Evolutionary conservation across 2,329 filamentous ascomycete species (phyloP), one percentile per base, ranked within the genome.

Genomic region (Colletotrichum sp.): DNA sequence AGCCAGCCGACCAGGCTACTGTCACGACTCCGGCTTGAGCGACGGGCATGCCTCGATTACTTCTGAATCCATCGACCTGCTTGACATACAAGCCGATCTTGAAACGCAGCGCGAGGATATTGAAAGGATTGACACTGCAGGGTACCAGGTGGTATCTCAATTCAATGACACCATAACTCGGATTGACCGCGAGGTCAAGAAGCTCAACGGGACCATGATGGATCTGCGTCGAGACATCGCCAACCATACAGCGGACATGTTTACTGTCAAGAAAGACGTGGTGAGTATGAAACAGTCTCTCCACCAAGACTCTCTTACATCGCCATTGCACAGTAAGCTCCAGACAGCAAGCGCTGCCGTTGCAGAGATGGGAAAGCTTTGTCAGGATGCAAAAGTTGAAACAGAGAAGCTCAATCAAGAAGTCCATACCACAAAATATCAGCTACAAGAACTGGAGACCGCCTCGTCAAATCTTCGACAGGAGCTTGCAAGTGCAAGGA

Each of bases 121-220:
- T 72, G 80, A 83, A 9, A 82, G 81, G 36, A 83, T 87, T 58
- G 83, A 85, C 71, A 82, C 78, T 28, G 81, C 83, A 8, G 85
- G 85, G 2, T 82, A 81, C 73, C 84, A 84, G 55, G 80, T 85
- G 57, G 81, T 85, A 15, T 82, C 85, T 9, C 81, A 82, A 3
- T 83, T 87, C 64, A 83, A 86, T 24, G 80, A 80, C 15, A 80
- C 82, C 28, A 79, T 86, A 12, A 72, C 78, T 21, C 82, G 82
- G 26, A 82, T 87, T 21, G 82, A 86, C 43, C 72, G 79, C 24
- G 82, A 86, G 43, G 78, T 85, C 71, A 77, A 80, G 43, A 82
- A 80, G 30, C 77, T 86, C 12, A 81, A 79, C 38, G 81, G 82
- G 34, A 80, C 80, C 2, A 75, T 84, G n/a, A 66, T 71, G 8